Base-by-base conservation (phyloP, 176 grass and related monocot species). In the Raddia guianensis region DNA sequence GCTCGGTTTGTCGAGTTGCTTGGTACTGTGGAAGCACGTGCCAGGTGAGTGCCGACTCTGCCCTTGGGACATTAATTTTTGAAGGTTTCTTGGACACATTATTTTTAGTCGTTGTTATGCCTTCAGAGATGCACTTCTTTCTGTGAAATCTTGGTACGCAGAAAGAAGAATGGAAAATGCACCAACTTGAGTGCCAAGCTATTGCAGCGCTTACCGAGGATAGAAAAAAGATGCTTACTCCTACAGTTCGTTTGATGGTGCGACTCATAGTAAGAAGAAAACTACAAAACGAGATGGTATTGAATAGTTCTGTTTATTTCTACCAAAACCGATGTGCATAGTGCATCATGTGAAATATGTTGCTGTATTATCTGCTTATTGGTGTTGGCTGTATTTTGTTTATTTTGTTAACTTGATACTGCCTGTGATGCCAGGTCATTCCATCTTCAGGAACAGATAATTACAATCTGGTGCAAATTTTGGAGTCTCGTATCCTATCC, bases 401-500 rank as follows among this genome's bases (percentile, higher is more conserved):
- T n/a, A 67, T 69, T 63, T n/a, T 35, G 13, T 60, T 89, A 58
- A 80, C 65, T 73, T 80, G 44, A 52, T 66, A 49, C 15, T 69
- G 47, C 8, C 66, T 88, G 40, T 86, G 54, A 69, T 85, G 49
- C 68, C 74, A 98, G 95, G 90, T 66, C 21, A 94, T 98, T 86
- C 86, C 86, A 66, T 82, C 88, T 66, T 85, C 88, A 78, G 84
- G 72, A 79, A 84, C 64, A 70, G 88, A 98, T 86, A 91, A 93
- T 63, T 89, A 88, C 57, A 46, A 75, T 75, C 83, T 98, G 55
- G 89, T 98, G 70, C 84, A 90, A 51, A 75, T 70, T 7, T 81
- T 98, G 86, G 95, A 94, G 78, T 94, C 92, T 54, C 88, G 90
- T 98, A 98, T 98, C 95, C 95, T 89, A 8, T 5, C 18, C 10